Percentiles rank a stretch among this genome's conserved stretches.
These are phyloP conservation scores for Trichosphaerium sp. DNA, from an alignment of 78 protist genomes.

Conservation along the genomic window DNA sequence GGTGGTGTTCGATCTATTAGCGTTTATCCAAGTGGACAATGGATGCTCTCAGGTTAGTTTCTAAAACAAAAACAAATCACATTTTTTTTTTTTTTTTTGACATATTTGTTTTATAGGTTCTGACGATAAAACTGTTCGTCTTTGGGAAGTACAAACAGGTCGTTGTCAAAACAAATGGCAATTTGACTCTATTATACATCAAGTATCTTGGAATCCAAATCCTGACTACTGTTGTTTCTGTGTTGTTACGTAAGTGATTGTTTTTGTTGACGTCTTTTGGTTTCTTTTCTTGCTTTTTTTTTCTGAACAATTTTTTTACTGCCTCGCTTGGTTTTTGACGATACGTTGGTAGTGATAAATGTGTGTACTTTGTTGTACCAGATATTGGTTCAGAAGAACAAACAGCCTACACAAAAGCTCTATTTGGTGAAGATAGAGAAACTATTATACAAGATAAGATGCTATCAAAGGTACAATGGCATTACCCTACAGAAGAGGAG, in stretches of 20 bases:
- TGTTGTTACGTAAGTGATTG: conserved; percentile 25
- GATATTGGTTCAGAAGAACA: too few species aligned
- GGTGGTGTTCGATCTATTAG: conserved; percentile 58
- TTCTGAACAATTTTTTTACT: too few species aligned
- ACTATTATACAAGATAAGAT: too few species aligned
- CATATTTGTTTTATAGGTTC: conserved; percentile 26
- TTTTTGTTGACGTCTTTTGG: background rate
- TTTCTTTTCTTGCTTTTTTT: too few species aligned
- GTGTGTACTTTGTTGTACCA: too few species aligned
- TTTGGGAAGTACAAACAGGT: conserved; percentile 81
- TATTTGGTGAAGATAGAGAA: too few species aligned
- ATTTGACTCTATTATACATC: conserved; percentile 19
- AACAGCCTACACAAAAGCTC: too few species aligned
- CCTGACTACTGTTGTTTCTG: conserved; percentile 44
- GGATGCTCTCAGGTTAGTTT: conserved; percentile 51
- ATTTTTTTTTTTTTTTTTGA: background rate
- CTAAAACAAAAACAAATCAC: background rate
- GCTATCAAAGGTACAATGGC: too few species aligned
- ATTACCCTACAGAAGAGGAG: too few species aligned
- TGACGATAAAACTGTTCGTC: conserved; percentile 65
- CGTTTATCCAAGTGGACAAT: conserved; percentile 77
- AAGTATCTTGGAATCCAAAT: conserved; percentile 80
- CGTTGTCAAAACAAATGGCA: conserved; percentile 44
- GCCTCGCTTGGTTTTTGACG: too few species aligned
- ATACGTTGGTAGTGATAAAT: too few species aligned